Percentiles rank a stretch among this genome's conserved stretches.
These are phyloP conservation scores for Megacollybia platyphylla DNA, from an alignment of 1,284 basidiomycete species.

Conservation along the genomic window DNA sequence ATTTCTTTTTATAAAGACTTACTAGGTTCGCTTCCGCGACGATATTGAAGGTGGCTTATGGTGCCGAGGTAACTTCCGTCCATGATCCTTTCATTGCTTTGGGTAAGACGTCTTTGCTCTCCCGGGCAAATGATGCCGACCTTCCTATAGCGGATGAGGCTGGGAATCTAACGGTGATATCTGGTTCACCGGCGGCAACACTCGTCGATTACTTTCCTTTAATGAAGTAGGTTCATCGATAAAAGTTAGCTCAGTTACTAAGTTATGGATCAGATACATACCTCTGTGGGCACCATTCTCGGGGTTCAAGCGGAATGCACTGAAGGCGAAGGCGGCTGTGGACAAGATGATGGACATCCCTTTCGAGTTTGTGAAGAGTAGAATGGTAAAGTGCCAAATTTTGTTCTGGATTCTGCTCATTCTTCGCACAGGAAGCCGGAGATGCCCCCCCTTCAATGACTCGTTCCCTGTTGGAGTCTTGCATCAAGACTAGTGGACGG, in stretches of 20 bases:
- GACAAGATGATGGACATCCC: slow-evolving; percentile 35
- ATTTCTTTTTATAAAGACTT: not conserved
- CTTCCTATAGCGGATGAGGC: slow-evolving; percentile 27
- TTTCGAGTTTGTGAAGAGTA: slow-evolving; percentile 36
- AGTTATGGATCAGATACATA: slow-evolving; percentile 19
- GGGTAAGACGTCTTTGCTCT: slow-evolving; percentile 12
- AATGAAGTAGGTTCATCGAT: slow-evolving; percentile 19
- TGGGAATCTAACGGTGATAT: slow-evolving; percentile 30
- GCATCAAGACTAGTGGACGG: slow-evolving; percentile 16
- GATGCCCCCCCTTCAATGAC: slow-evolving; percentile 37
- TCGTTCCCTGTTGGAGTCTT: slow-evolving; percentile 32
- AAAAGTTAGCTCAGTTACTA: slow-evolving; percentile 1
- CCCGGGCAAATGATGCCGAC: slow-evolving; percentile 8
- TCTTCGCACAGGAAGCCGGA: slow-evolving; percentile 22
- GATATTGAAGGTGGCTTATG: slow-evolving; percentile 32
- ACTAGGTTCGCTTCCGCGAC: slow-evolving; percentile 30
- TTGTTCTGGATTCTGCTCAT: not conserved
- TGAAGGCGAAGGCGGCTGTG: slow-evolving; percentile 26
- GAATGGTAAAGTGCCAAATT: slow-evolving; percentile 23
- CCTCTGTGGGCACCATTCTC: slow-evolving; percentile 46
- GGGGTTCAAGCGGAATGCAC: slow-evolving; percentile 39
- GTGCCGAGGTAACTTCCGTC: slow-evolving; percentile 21
- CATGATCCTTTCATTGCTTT: slow-evolving; percentile 2
- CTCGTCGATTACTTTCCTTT: slow-evolving; percentile 45
- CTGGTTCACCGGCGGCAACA: slow-evolving; percentile 37